Percentiles rank a stretch among this genome's conserved stretches.
Evolutionary conservation across 148 eudicot species (phyloP).

Genomic region (Salicornia ramosissima): DNA sequence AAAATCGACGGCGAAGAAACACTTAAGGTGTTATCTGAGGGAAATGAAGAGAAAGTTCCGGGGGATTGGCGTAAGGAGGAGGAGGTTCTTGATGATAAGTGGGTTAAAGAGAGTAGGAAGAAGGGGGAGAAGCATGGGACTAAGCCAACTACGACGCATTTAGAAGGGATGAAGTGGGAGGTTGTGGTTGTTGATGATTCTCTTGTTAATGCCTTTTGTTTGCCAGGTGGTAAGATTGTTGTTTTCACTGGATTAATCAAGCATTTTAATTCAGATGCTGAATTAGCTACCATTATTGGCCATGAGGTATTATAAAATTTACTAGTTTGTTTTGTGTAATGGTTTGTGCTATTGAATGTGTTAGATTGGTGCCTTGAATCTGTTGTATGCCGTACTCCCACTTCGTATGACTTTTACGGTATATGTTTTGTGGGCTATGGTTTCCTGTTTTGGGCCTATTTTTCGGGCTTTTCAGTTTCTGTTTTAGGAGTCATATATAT

Average conservation of each 20-base stretch:
- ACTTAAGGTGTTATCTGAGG: conserved; percentile 39
- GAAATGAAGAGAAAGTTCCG: conserved; percentile 34
- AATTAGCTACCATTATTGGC: conserved; percentile 81
- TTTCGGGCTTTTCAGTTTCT: too few species aligned
- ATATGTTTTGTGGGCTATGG: too few species aligned
- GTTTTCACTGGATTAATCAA: conserved; percentile 80
- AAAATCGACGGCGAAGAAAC: conserved; percentile 25
- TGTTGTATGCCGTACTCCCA: too few species aligned
- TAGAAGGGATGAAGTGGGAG: conserved; percentile 89
- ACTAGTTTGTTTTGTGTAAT: background rate
- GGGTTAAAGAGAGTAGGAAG: conserved; percentile 76
- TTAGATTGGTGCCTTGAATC: too few species aligned
- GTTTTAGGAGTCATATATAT: too few species aligned
- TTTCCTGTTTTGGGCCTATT: too few species aligned
- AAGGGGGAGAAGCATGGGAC: conserved; percentile 39
- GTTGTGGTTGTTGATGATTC: conserved; percentile 76
- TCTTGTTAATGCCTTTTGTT: conserved; percentile 72
- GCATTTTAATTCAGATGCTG: conserved; percentile 62
- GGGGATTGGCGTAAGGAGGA: conserved; percentile 52
- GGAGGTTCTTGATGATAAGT: conserved; percentile 74
- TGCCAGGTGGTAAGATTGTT: conserved; percentile 97
- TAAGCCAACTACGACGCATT: conserved; percentile 43
- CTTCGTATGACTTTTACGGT: too few species aligned
- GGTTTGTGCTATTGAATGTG: too few species aligned
- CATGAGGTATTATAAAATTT: conserved; percentile 60